A percentile compares a stretch with the other conserved stretches of the same genome.
These are phyloP conservation scores for Pythium apleroticum DNA, from an alignment of 352 stramenopile species.

Conservation along the genomic window DNA sequence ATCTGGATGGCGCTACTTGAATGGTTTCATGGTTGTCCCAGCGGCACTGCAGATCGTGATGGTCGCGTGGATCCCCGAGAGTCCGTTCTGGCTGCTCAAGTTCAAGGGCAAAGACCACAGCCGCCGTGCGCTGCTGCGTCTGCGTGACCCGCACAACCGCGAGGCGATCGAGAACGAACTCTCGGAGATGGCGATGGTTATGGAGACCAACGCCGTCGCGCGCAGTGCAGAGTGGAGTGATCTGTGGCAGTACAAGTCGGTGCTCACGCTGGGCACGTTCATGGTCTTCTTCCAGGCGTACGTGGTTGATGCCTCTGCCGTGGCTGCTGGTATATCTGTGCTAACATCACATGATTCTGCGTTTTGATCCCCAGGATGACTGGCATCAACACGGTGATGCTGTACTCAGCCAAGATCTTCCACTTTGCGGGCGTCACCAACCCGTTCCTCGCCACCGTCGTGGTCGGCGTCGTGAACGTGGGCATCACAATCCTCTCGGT, in stretches of 20 bases:
- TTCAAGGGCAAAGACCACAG: slow-evolving; percentile 47
- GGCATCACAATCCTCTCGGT: slow-evolving; percentile 77
- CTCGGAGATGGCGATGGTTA: slow-evolving; percentile 55
- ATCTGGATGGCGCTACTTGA: slow-evolving; percentile 85
- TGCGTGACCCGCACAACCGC: slow-evolving; percentile 36
- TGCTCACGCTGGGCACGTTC: slow-evolving; percentile 53
- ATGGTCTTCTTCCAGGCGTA: slow-evolving; percentile 83
- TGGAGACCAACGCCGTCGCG: slow-evolving; percentile 52
- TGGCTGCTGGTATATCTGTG: neutral
- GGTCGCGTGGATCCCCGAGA: slow-evolving; percentile 74
- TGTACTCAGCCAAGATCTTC: slow-evolving; percentile 92
- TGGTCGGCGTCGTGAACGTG: slow-evolving; percentile 77
- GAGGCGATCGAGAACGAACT: slow-evolving; percentile 61
- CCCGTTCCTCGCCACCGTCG: slow-evolving; percentile 76
- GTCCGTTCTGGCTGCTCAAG: slow-evolving; percentile 89
- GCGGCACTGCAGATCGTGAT: slow-evolving; percentile 59
- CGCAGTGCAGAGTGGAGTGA: slow-evolving; percentile 39
- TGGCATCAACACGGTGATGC: slow-evolving; percentile 91
- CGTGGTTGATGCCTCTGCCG: slow-evolving; percentile 13
- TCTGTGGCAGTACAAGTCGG: slow-evolving; percentile 57
- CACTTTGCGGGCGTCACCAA: slow-evolving; percentile 86
- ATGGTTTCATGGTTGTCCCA: slow-evolving; percentile 67
- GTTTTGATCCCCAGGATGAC: slow-evolving; percentile 59
- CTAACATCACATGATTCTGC: no score
- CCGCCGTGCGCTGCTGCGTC: slow-evolving; percentile 35